Evolutionary conservation across 2,329 filamentous ascomycete genomes (phyloP).

Genomic region (Aphanocladium album): DNA sequence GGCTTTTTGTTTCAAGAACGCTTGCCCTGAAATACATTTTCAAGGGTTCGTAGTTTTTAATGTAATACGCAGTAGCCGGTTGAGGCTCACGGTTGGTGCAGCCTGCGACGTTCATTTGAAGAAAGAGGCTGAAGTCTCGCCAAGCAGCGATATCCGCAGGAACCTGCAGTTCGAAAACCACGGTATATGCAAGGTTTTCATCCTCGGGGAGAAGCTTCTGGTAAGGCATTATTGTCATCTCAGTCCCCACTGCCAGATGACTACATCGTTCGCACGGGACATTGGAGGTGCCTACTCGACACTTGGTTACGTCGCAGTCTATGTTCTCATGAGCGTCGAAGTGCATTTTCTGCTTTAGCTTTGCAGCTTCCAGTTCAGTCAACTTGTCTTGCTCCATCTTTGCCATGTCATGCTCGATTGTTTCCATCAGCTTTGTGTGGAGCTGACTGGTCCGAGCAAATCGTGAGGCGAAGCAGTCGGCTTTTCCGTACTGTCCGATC

Average conservation of each 20-base stretch:
- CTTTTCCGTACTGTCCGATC: background rate
- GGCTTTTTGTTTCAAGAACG: background rate
- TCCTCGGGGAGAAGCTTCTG: background rate
- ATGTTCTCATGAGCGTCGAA: background rate
- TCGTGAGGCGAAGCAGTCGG: background rate
- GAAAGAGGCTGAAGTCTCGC: background rate
- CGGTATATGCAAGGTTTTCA: background rate
- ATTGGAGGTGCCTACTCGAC: background rate
- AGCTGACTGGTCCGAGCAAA: background rate
- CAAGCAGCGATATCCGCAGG: background rate
- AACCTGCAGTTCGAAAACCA: background rate
- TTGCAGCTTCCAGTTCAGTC: accelerated
- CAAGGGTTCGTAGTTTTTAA: background rate
- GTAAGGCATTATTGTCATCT: background rate
- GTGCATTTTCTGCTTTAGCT: background rate
- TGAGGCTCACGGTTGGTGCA: background rate
- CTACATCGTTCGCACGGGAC: background rate
- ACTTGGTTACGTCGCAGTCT: background rate
- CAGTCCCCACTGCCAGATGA: background rate
- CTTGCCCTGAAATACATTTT: background rate
- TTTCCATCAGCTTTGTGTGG: background rate
- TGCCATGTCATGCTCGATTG: background rate
- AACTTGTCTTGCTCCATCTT: background rate
- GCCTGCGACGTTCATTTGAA: background rate
- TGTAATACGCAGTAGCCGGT: background rate